Evolutionary conservation across 164 flowering plant species (phyloP).

Genomic region (Stephania japonica): DNA sequence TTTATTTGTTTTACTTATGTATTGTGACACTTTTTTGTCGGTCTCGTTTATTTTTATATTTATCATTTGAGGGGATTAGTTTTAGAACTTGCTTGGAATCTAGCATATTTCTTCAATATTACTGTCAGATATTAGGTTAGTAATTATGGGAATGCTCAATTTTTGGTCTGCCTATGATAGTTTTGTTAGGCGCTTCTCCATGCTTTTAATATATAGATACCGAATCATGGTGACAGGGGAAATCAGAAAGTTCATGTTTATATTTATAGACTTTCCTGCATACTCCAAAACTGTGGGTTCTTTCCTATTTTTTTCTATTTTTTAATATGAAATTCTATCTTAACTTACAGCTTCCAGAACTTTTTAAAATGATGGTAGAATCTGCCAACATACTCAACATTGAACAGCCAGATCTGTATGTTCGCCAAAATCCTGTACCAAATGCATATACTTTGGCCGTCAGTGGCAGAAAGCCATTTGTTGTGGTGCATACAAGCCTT

Average conservation of each 20-base stretch:
- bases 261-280: background rate
- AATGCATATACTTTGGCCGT: conserved; percentile 93
- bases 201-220: background rate
- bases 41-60: background rate
- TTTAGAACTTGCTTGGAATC: too few relatives aligned
- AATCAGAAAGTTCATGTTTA: background rate
- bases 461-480: conserved; percentile 89
- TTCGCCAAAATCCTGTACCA: conserved; percentile 93
- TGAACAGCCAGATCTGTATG: conserved; percentile 82
- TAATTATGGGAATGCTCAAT: background rate
- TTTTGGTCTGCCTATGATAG: background rate
- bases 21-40: background rate
- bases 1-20: background rate
- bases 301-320: background rate
- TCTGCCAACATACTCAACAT: conserved; percentile 65
- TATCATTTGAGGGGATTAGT: background rate
- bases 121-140: background rate
- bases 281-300: background rate
- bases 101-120: background rate
- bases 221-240: background rate
- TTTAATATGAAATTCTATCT: background rate
- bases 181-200: background rate
- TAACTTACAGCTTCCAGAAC: conserved; percentile 64
- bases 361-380: conserved; percentile 68
- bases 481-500: conserved; percentile 91